Evolutionary conservation across 2,329 filamentous ascomycete species (phyloP), one percentile per base, ranked within the genome.

Genomic region (Paraconiothyrium brasiliense): DNA sequence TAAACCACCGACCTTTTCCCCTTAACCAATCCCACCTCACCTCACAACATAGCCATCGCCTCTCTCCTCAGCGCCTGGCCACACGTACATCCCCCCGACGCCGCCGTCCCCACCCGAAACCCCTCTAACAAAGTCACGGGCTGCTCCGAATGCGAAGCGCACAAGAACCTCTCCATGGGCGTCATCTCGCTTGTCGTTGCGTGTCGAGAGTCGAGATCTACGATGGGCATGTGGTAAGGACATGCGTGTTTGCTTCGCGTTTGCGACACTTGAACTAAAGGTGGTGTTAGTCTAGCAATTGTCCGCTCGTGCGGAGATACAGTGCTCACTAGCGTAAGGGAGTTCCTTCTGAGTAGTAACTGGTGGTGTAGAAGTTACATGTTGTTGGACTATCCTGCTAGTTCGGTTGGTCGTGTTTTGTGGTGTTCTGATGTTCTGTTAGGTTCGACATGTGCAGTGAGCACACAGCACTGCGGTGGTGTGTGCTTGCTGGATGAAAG

Each of bases 41-140:
- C 16, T 51, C 48, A 51, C 48, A 56, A n/a, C 54, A 56, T 56
- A 16, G 54, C 41, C 3, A 30, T 47, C 24, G n/a, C 37, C 20
- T 55, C 39, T 44, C 43, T 47, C 43, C 48, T 14, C 22, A 2
- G 11, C 20, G 41, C 22, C 11, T 16, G n/a, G 4, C 54, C 54
- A 39, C 54, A 56, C 1, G 54, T 56, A n/a, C 54, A 56, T 44
- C 54, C 54, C 22, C 43, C 54, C 13, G 41, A 47, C 13, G 54
- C 43, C 43, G 54, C 54, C 10, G 54, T 56, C 14, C 54, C 54
- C 37, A 47, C 22, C 11, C 41, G 27, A 10, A 46, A 27, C 24
- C 32, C 41, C n/a, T 56, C 43, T 10, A 37, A 47, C 43, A 56
- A 10, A 3, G 54, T 20, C 4, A 56, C 22, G 10, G 54, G 54